Evolutionary conservation across 164 flowering plant species (phyloP).

Genomic region (Tetrastigma voinierianum): DNA sequence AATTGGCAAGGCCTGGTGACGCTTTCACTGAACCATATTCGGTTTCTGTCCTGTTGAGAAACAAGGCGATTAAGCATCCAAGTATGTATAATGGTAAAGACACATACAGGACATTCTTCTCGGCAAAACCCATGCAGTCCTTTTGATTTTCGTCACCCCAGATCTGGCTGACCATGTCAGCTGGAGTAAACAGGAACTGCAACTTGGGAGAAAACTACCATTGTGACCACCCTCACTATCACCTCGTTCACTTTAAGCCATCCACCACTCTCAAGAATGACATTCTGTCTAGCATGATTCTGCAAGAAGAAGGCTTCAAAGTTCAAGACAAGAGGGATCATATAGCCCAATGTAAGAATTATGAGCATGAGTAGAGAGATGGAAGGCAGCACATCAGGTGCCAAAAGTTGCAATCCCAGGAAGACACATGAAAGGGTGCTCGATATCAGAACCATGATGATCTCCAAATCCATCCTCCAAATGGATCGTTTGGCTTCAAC

Average conservation of each 20-base stretch:
- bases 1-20: too few relatives aligned
- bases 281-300: slow-evolving; percentile 18
- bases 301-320: slow-evolving; percentile 44
- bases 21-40: too few relatives aligned
- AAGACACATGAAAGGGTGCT: slow-evolving; percentile 47
- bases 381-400: slow-evolving; percentile 38
- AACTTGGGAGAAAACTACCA: slow-evolving; percentile 37
- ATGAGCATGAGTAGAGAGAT: slow-evolving; percentile 49
- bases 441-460: slow-evolving; percentile 43
- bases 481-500: slow-evolving; percentile 21
- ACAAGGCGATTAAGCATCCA: neutral
- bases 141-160: slow-evolving; percentile 4
- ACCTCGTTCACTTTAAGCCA: too few relatives aligned
- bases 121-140: neutral
- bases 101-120: neutral
- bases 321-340: slow-evolving; percentile 54
- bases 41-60: neutral
- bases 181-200: slow-evolving; percentile 47
- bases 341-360: slow-evolving; percentile 50
- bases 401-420: slow-evolving; percentile 12
- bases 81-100: neutral
- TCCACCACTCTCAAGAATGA: slow-evolving; percentile 27
- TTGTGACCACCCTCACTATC: too few relatives aligned
- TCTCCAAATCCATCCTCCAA: slow-evolving; percentile 55
- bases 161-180: slow-evolving; percentile 43